Evolutionary conservation across 2,329 filamentous ascomycete species (phyloP).

Genomic region (Talaromyces atroroseus): DNA sequence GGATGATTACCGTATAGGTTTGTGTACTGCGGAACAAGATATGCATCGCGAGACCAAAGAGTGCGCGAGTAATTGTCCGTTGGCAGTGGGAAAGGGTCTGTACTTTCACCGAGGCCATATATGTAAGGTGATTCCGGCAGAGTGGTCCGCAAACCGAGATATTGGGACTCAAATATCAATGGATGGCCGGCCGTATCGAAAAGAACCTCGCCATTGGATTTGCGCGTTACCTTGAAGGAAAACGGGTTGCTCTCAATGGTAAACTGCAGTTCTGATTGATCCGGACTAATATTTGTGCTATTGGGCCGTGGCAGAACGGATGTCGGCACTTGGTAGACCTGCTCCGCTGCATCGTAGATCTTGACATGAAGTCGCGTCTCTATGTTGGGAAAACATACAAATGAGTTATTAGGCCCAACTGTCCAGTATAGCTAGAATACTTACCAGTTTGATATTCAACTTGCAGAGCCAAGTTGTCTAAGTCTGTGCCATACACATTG

Average conservation of each 20-base stretch:
- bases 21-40: constrained; percentile 52
- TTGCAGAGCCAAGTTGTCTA: constrained; percentile 51
- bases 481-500: constrained; percentile 55
- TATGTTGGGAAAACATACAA: not conserved
- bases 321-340: constrained; percentile 70
- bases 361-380: constrained; percentile 64
- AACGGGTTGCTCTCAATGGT: constrained; percentile 55
- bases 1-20: constrained; percentile 72
- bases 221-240: constrained; percentile 55
- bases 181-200: constrained; percentile 64
- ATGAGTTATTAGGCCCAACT: not conserved
- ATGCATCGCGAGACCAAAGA: constrained; percentile 64
- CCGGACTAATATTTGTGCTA: constrained; percentile 41
- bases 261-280: constrained; percentile 42
- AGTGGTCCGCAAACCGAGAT: constrained; percentile 64
- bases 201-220: constrained; percentile 35
- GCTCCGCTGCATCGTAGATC: constrained; percentile 64
- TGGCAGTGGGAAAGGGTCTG: constrained; percentile 63
- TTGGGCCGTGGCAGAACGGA: constrained; percentile 60
- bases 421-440: constrained; percentile 5
- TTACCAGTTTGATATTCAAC: constrained; percentile 59
- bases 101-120: constrained; percentile 76
- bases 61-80: constrained; percentile 66
- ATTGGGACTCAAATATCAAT: constrained; percentile 73
- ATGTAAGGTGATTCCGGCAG: constrained; percentile 64